These are phyloP conservation scores for Lachancea sp. DNA, from an alignment of 805 yeast genomes.

Conservation along the genomic window DNA sequence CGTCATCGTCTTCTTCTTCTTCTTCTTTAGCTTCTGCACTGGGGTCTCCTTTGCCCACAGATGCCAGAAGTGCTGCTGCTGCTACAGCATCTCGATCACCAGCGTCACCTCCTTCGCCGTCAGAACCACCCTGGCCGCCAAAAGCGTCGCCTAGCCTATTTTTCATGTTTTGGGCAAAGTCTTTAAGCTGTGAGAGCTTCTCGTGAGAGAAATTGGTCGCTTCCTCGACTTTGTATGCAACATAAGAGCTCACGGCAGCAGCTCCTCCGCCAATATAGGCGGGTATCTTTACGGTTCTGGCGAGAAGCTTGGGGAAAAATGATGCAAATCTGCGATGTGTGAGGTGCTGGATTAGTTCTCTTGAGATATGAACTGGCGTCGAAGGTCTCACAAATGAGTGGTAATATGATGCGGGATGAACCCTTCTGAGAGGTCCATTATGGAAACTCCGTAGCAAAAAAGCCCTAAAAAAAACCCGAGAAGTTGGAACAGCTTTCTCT, in stretches of 20 bases:
- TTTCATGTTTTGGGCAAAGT: conserved; percentile 48
- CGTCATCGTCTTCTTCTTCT: conserved; percentile 38
- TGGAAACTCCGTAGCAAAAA: conserved; percentile 1
- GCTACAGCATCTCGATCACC: conserved; percentile 46
- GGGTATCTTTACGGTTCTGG: conserved; percentile 55
- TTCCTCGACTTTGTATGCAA: conserved; percentile 87
- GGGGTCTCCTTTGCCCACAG: conserved; percentile 29
- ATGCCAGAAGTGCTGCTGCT: conserved; percentile 30
- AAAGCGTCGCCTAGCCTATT: conserved; percentile 34
- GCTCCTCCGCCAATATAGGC: conserved; percentile 83
- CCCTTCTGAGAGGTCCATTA: conserved; percentile 6
- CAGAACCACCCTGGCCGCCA: conserved; percentile 29
- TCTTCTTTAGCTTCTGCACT: conserved; percentile 41
- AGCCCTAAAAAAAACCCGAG: background rate
- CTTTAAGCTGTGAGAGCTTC: conserved; percentile 55
- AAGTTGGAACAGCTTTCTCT: background rate
- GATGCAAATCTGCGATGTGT: conserved; percentile 26
- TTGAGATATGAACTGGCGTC: conserved; percentile 13
- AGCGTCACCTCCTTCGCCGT: conserved; percentile 27
- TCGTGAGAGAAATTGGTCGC: conserved; percentile 69
- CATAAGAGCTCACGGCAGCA: conserved; percentile 92
- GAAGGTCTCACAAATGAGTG: conserved; percentile 22
- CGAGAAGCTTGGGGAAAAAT: conserved; percentile 46
- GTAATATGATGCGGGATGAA: conserved; percentile 12
- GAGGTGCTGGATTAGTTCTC: conserved; percentile 12